Conservation (phyloP, 805 yeast genomes). For the Candida sithepensis region DNA sequence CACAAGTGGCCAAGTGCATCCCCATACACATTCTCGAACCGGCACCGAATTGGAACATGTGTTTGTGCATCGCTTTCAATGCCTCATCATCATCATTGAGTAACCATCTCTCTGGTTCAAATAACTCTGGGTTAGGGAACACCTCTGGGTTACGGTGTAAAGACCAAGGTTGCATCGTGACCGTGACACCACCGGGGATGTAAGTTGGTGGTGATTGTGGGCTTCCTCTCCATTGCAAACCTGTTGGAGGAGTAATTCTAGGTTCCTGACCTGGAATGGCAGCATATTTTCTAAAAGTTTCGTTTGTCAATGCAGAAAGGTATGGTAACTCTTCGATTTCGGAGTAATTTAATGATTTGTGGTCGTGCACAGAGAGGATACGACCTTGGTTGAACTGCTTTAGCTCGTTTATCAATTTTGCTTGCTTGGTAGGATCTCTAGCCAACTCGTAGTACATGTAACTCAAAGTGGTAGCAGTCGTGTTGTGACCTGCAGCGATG, state of each 20-base stretch:
- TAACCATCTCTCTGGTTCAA: constrained; percentile 58
- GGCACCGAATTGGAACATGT: constrained; percentile 67
- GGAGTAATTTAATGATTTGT: constrained; percentile 30
- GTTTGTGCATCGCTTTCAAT: constrained; percentile 42
- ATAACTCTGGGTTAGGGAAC: constrained; percentile 49
- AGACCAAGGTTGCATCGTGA: constrained; percentile 66
- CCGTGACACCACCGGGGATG: constrained; percentile 51
- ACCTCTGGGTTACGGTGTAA: constrained; percentile 49
- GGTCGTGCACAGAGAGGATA: constrained; percentile 18
- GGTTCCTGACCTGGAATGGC: constrained; percentile 78
- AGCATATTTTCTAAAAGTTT: constrained; percentile 58
- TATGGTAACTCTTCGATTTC: constrained; percentile 53
- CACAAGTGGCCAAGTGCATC: constrained; percentile 61
- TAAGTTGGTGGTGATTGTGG: constrained; percentile 21
- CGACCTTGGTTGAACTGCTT: constrained; percentile 19
- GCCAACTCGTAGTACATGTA: constrained; percentile 59
- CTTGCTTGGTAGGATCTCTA: constrained; percentile 44
- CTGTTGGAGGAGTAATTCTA: constrained; percentile 39
- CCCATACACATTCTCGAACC: constrained; percentile 77
- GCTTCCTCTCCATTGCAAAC: constrained; percentile 27
- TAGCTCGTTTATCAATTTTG: constrained; percentile 42
- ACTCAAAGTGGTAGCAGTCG: constrained; percentile 64
- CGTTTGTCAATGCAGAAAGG: constrained; percentile 59
- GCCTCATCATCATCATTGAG: constrained; percentile 34
- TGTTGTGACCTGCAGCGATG: constrained; percentile 74